Conservation (phyloP, 768 basidiomycete species). For the Agaricus blazei region DNA sequence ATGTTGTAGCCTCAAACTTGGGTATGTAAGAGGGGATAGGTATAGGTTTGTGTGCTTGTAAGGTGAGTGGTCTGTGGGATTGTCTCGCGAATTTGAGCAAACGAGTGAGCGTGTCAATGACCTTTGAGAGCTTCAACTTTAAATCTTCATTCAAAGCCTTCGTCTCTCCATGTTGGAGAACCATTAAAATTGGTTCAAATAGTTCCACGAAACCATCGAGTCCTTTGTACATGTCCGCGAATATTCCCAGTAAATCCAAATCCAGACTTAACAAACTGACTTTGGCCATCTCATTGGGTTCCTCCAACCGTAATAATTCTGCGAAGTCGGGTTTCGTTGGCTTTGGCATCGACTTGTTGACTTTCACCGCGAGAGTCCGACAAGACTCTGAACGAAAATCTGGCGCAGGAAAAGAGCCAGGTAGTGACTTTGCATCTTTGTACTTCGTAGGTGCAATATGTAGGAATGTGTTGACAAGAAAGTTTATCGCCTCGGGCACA, state of each 20-base stretch:
- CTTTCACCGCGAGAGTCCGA: constrained; percentile 33
- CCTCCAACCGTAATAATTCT: constrained; percentile 30
- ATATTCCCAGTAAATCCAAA: constrained; percentile 60
- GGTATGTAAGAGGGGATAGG: constrained; percentile 92
- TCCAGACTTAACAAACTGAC: constrained; percentile 62
- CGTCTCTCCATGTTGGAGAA: constrained; percentile 51
- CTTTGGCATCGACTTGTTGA: constrained; percentile 33
- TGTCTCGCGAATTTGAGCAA: constrained; percentile 70
- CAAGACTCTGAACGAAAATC: constrained; percentile 57
- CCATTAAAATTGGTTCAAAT: constrained; percentile 57
- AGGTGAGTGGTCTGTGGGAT: constrained; percentile 68
- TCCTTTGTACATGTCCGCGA: constrained; percentile 71
- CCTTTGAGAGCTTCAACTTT: constrained; percentile 19
- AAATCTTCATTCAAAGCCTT: constrained; percentile 43
- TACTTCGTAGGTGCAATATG: constrained; percentile 68
- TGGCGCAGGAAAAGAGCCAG: constrained; percentile 67
- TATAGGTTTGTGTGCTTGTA: constrained; percentile 95
- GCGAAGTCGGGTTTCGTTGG: constrained; percentile 44
- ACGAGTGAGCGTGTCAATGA: constrained; percentile 48
- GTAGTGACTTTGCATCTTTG: constrained; percentile 39
- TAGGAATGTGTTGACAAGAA: constrained; percentile 64
- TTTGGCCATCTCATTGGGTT: constrained; percentile 59
- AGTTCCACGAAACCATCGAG: constrained; percentile 84
- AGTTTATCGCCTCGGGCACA: constrained; percentile 87
- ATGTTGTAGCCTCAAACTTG: constrained; percentile 79